Evolutionary conservation across 495 filamentous ascomycete genomes (phyloP).

Genomic region (Xylaria palmicola): DNA sequence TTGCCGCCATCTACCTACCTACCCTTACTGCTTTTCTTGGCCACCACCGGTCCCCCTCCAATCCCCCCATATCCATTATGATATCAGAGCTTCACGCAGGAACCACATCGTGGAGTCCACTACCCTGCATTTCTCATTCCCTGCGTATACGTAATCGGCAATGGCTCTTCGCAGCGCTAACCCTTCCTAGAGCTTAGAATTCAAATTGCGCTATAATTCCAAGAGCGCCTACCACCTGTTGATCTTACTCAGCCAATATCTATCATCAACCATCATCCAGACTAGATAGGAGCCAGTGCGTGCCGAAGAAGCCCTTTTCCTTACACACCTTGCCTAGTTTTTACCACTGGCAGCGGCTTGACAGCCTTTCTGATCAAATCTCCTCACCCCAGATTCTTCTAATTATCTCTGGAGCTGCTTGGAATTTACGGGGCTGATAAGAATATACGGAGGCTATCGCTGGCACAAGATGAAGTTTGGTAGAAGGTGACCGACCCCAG

Average conservation of each 20-base stretch:
- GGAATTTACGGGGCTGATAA: neutral
- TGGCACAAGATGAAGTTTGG: slow-evolving; percentile 74
- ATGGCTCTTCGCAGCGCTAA: neutral
- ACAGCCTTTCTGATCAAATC: neutral
- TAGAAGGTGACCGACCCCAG: slow-evolving; percentile 50
- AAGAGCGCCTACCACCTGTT: too few relatives aligned
- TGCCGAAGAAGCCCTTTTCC: neutral
- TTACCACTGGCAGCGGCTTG: neutral
- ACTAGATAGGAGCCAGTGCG: too few relatives aligned
- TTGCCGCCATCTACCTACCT: neutral
- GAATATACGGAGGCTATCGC: neutral
- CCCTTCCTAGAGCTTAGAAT: neutral
- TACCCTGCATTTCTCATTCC: neutral
- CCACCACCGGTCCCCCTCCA: neutral
- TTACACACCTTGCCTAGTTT: neutral
- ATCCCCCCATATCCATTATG: slow-evolving; percentile 7
- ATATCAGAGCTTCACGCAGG: slow-evolving; percentile 4
- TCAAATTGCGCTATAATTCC: too few relatives aligned
- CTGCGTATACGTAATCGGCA: neutral
- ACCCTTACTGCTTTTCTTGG: neutral
- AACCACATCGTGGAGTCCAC: neutral
- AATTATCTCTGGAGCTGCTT: neutral
- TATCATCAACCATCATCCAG: too few relatives aligned
- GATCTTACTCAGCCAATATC: too few relatives aligned
- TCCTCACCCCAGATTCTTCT: neutral